Evolutionary conservation across 169 alveolate species (phyloP), one percentile per base, ranked within the genome.

Genomic region (Perkinsus olseni): DNA sequence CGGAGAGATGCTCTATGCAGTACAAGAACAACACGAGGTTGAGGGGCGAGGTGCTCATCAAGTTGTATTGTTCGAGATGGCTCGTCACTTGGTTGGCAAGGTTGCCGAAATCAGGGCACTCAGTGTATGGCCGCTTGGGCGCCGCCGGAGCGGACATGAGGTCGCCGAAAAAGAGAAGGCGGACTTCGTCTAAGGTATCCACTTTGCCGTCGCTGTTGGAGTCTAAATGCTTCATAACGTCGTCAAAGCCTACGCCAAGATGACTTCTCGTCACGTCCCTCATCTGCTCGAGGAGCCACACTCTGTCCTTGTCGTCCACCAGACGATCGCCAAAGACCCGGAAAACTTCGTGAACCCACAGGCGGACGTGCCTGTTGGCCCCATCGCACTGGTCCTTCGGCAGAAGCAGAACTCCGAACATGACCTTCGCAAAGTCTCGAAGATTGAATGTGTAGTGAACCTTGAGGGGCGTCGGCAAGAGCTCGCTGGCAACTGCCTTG

Each of bases 251-350:
- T 39, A 95, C 94, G 36, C 97, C 98, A 93, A 97, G 96, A 74
- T 95, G 96, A 51, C 96, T 95, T 94, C 96, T 94, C 92, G 95
- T 96, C 92, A 96, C 93, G 50, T 97, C 97, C 94, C 97, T 96
- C 91, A 95, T 93, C 45, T 96, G 94, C 50, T 96, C 91, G 74
- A 96, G 94, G 95, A 96, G 97, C 97, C 97, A 95, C 50, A 96
- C 82, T 91, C 98, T 95, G 96, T 98, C 99, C 62, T 96, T 97
- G 82, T 97, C 98, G 94, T 97, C 97, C 38, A 97, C 96, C n/a
- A 98, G 96, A 37, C 99, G 95, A 94, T 98, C 99, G 11, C 98
- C 99, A 91, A 98, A 97, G 21, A 98, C 98, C 92, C 99, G 96
- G 91, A 96, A 95, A 94, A 96, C 95, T 95, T 98, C 99, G 94